Conservation (phyloP, 1,284 basidiomycete species). For the Inonotus obliquus region DNA sequence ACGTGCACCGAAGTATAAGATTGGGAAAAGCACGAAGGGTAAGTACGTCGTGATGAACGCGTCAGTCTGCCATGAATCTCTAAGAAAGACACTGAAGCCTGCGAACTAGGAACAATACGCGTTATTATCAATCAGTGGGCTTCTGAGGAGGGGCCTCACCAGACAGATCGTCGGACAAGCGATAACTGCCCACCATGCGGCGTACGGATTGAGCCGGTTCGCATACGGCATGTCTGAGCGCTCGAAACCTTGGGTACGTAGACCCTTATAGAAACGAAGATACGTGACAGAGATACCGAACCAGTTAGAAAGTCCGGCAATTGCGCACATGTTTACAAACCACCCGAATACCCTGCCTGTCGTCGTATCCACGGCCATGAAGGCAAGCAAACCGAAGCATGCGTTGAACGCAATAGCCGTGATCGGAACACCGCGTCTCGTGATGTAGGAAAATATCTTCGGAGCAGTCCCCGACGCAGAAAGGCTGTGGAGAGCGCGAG, state of each 20-base stretch:
- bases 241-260: constrained; percentile 39
- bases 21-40: constrained; percentile 70
- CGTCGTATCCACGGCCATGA: constrained; percentile 57
- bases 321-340: constrained; percentile 70
- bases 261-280: constrained; percentile 42
- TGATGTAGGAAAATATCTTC: constrained; percentile 62
- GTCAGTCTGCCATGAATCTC: constrained; percentile 52
- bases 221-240: constrained; percentile 36
- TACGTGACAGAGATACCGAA: constrained; percentile 49
- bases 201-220: constrained; percentile 31
- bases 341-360: constrained; percentile 72
- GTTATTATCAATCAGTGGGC: neutral
- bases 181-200: constrained; percentile 45
- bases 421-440: constrained; percentile 72
- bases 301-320: constrained; percentile 75
- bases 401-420: constrained; percentile 65
- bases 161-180: constrained; percentile 62
- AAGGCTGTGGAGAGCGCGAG: constrained; percentile 80
- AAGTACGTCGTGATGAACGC: constrained; percentile 78
- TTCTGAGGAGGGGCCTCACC: constrained; percentile 40
- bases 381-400: constrained; percentile 67
- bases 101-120: constrained; percentile 49
- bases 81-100: constrained; percentile 74
- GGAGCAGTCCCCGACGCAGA: constrained; percentile 76
- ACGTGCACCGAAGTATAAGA: constrained; percentile 62